Evolutionary conservation across 225 moss, liverwort and hornwort genomes (phyloP), one percentile per base, ranked within the genome.

Genomic region (Thuidium tamariscinum): DNA sequence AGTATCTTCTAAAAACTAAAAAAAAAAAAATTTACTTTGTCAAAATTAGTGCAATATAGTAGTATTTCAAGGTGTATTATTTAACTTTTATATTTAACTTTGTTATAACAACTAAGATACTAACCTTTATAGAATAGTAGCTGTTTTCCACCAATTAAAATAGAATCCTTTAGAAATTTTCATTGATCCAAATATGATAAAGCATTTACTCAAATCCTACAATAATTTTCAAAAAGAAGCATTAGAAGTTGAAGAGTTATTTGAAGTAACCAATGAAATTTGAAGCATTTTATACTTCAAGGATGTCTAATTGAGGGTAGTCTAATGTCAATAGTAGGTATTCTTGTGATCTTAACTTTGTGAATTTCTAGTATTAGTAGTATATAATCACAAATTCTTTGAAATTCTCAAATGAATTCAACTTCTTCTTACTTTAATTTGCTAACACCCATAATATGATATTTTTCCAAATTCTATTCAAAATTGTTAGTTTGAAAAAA

Each of bases 131-230:
- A 10, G 1, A 72, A 46, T 2, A 29, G 0, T 0, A 42, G 0
- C 2, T 0, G 0, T 29, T 16, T 16, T 2, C 26, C 0, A 71
- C 10, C 0, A 71, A 0, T 1, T 18, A 18, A 1, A 8, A 1
- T 18, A 34, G 4, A 49, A 1, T 32, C 20, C 1, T 73, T 48
- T 0, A 19, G 8, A 32, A 72, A 6, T 3, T 73, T 1, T 32
- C 4, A 19, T 48, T 20, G 7, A 73, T 0, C 7, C 4, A 49
- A 48, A 48, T 73, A 73, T 30, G 7, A 73, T 1, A 30, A 73
- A 49, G 8, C 1, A 0, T 51, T 21, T 74, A 0, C 0, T 34
- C 21, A 20, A 74, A 34, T 21, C 13, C 13, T 13, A 20, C 7
- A 5, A 1, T 49, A 12, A 2, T 49, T 32, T 73, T 32, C 1